Base-by-base conservation (phyloP, 2,329 filamentous ascomycete species). In the Pseudopithomyces maydicus region DNA sequence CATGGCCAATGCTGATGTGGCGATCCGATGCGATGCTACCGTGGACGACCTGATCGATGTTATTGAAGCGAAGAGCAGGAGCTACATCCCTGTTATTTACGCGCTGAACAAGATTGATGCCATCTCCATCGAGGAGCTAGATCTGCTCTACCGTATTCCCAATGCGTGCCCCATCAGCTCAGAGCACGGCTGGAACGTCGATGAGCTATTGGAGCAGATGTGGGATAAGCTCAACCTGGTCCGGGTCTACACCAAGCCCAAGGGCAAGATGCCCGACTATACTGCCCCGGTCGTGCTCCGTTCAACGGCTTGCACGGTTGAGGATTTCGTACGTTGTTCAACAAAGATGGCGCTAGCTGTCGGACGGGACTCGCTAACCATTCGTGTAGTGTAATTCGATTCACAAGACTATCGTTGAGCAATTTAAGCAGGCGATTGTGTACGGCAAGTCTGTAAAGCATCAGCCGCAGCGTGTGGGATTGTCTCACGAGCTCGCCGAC, bases 391-490 rank as follows among this genome's bases (percentile, higher is more conserved):
- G 95, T 80, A 97, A 97, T 80, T 86, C 91, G 65, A 99, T 99
- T 75, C 95, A 99, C 80, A 92, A 95, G 76, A 96, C 88, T 55
- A 98, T 99, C 74, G 85, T 95, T 55, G 95, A 99, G 69, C 89
- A 97, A 68, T 99, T 99, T 84, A 96, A 94, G 79, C 87, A 89
- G 59, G 95, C 95, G 53, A 89, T 99, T 73, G 95, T 99, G 41
- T 99, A 98, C 77, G 95, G 95, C 67, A 95, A 94, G 76, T 97
- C 93, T 54, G 94, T 98, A 67, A 98, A 98, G 84, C 95, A 99
- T 81, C 95, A 98, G 80, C 95, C 95, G 64, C 95, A 99, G 80
- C 87, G 93, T 71, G 95, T 98, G 61, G 95, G 95, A 48, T 84
- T 99, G 64, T 82, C 85, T 52, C 95, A 99, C 76, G 92, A 97